These are phyloP conservation scores for Mucor racemosus DNA, from an alignment of 371 early-diverging fungal species.

Conservation along the genomic window DNA sequence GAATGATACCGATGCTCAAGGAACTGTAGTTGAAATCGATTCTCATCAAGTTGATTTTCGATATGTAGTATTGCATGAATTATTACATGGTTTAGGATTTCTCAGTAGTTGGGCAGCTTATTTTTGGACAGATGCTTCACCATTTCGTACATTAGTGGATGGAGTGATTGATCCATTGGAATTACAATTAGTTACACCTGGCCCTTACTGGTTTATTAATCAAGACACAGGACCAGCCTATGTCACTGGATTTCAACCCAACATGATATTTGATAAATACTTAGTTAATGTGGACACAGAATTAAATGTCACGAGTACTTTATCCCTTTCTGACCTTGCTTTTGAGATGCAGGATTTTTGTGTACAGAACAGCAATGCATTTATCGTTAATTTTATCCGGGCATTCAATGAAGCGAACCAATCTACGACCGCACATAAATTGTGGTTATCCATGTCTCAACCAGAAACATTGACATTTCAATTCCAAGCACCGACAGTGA, in stretches of 20 bases:
- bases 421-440: constrained; percentile 33
- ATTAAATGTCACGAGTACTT: constrained; percentile 15
- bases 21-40: constrained; percentile 13
- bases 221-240: constrained; percentile 45
- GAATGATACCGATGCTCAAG: not conserved
- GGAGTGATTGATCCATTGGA: constrained; percentile 41
- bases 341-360: constrained; percentile 54
- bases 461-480: constrained; percentile 38
- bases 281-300: constrained; percentile 30
- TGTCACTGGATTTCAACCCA: constrained; percentile 52
- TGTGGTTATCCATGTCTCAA: constrained; percentile 42
- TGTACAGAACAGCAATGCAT: constrained; percentile 40
- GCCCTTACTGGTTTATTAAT: constrained; percentile 42
- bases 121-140: constrained; percentile 44
- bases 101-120: constrained; percentile 57
- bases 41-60: constrained; percentile 46
- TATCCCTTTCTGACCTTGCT: constrained; percentile 32
- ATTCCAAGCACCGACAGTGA: constrained; percentile 32
- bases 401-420: constrained; percentile 40
- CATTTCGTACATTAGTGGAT: constrained; percentile 41
- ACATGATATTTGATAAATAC: constrained; percentile 57
- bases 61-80: constrained; percentile 47
- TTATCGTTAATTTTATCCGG: constrained; percentile 50
- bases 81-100: constrained; percentile 51
- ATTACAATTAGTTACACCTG: constrained; percentile 44